Percentiles rank a stretch among this genome's conserved stretches.
phyloP scores from a whole-genome alignment of 768 basidiomycete species.

The Suillus alpinus region DNA sequence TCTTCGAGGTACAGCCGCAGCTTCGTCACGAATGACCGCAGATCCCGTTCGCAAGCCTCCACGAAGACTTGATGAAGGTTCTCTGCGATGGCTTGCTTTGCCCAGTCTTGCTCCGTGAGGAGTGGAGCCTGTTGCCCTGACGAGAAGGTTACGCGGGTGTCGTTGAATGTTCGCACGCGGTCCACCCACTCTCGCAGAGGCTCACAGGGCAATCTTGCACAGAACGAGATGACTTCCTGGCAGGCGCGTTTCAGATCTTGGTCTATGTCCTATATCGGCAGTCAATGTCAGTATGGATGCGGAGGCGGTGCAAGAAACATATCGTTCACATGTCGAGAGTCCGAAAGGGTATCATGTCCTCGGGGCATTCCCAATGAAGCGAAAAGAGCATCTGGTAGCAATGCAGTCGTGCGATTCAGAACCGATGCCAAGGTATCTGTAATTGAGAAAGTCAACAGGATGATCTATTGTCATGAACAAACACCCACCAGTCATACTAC shows the following conservation, averaged over 20 bases:
- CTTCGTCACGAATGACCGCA: conserved; percentile 52
- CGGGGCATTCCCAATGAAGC: conserved; percentile 66
- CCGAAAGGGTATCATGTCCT: conserved; percentile 58
- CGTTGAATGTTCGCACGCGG: conserved; percentile 38
- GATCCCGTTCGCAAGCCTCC: conserved; percentile 50
- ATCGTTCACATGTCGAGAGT: conserved; percentile 65
- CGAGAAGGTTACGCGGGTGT: conserved; percentile 17
- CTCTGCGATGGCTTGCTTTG: conserved; percentile 47
- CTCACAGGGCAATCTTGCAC: conserved; percentile 53
- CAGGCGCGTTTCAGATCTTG: conserved; percentile 80
- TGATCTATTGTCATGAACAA: background rate
- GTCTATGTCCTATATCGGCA: conserved; percentile 69
- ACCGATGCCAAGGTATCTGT: conserved; percentile 31
- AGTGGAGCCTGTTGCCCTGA: conserved; percentile 17
- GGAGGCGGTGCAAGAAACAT: background rate
- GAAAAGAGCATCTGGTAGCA: conserved; percentile 69
- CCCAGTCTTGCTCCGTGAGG: conserved; percentile 45
- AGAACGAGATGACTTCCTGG: conserved; percentile 74
- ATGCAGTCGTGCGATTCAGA: conserved; percentile 30
- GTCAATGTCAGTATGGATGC: background rate
- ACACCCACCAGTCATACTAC: conserved; percentile 57
- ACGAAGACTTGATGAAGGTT: conserved; percentile 55
- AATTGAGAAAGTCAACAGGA: background rate
- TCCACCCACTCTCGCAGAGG: conserved; percentile 66
- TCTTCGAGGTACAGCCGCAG: conserved; percentile 81